Conservation (phyloP, 2,329 filamentous ascomycete genomes). For the Fusarium burgessii region DNA sequence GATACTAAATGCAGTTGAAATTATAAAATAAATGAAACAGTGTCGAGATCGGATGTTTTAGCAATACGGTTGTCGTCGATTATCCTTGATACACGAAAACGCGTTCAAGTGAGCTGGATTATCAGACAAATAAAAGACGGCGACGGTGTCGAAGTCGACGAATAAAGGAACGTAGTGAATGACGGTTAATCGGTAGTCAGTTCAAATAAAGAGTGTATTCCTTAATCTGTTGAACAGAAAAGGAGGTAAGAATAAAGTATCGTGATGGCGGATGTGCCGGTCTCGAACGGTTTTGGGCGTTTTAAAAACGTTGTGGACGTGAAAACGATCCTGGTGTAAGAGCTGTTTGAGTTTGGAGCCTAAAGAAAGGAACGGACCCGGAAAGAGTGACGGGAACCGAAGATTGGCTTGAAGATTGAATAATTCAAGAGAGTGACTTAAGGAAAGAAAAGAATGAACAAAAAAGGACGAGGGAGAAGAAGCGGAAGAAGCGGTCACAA, state of each 20-base stretch:
- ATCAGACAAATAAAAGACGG: conserved; percentile 26
- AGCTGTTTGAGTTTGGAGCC: conserved; percentile 48
- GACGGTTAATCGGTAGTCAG: conserved; percentile 29
- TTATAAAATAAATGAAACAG: conserved; percentile 29
- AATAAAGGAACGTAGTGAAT: conserved; percentile 41
- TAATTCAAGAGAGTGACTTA: conserved; percentile 64
- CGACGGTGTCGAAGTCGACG: conserved; percentile 25
- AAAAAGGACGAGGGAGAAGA: conserved; percentile 51
- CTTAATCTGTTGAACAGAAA: conserved; percentile 42
- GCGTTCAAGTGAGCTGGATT: conserved; percentile 28
- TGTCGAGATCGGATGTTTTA: conserved; percentile 22
- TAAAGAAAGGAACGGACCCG: conserved; percentile 60
- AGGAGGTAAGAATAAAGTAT: conserved; percentile 36
- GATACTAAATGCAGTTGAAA: conserved; percentile 32
- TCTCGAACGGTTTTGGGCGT: conserved; percentile 41
- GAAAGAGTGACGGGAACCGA: conserved; percentile 65
- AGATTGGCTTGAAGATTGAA: conserved; percentile 49
- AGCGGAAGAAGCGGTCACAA: conserved; percentile 56
- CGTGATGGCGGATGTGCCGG: conserved; percentile 34
- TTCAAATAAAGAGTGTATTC: conserved; percentile 51
- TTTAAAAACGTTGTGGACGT: conserved; percentile 31
- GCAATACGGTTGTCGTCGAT: conserved; percentile 37
- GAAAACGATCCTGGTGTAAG: conserved; percentile 40
- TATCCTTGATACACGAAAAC: conserved; percentile 27
- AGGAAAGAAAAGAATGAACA: conserved; percentile 61